These are phyloP conservation scores for Ophiocytium majus DNA, from an alignment of 352 stramenopile species.

Conservation along the genomic window DNA sequence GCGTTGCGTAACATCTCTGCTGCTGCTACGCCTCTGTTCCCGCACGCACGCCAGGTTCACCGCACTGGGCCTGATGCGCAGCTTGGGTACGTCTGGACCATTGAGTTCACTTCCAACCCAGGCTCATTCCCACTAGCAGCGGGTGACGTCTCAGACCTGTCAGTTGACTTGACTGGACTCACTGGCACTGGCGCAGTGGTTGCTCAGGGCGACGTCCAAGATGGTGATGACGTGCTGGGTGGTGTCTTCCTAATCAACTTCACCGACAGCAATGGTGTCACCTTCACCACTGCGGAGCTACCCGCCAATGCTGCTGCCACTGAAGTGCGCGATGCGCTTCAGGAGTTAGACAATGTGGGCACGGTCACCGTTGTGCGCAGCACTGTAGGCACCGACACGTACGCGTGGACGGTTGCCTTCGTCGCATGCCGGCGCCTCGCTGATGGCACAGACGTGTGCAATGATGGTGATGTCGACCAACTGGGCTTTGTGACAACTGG, in stretches of 20 bases:
- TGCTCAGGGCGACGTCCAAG: conserved; percentile 34
- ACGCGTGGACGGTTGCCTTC: conserved; percentile 57
- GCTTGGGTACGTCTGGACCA: conserved; percentile 83
- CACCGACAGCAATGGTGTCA: conserved; percentile 28
- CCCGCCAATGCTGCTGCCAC: conserved; percentile 40
- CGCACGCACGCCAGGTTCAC: conserved; percentile 58
- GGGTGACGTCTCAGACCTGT: conserved; percentile 29
- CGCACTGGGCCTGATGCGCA: conserved; percentile 72
- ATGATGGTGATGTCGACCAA: conserved; percentile 74
- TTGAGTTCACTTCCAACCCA: conserved; percentile 87
- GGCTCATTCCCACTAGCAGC: conserved; percentile 75
- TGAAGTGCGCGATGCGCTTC: conserved; percentile 76
- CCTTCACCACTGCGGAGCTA: background rate
- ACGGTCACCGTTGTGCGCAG: conserved; percentile 71
- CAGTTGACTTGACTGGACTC: conserved; percentile 31
- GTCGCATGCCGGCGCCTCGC: conserved; percentile 29
- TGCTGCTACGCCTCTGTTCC: conserved; percentile 4
- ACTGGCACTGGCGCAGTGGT: conserved; percentile 27
- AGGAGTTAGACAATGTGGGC: conserved; percentile 84
- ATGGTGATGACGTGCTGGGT: conserved; percentile 46
- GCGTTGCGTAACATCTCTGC: too few species aligned
- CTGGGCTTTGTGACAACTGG: conserved; percentile 62
- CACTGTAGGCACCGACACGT: background rate
- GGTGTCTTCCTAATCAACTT: conserved; percentile 62
- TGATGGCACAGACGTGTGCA: conserved; percentile 73